Percentiles rank a stretch among this genome's conserved stretches.
phyloP scores from a whole-genome alignment of 257 asterid genomes.

The Przewalskia tangutica region DNA sequence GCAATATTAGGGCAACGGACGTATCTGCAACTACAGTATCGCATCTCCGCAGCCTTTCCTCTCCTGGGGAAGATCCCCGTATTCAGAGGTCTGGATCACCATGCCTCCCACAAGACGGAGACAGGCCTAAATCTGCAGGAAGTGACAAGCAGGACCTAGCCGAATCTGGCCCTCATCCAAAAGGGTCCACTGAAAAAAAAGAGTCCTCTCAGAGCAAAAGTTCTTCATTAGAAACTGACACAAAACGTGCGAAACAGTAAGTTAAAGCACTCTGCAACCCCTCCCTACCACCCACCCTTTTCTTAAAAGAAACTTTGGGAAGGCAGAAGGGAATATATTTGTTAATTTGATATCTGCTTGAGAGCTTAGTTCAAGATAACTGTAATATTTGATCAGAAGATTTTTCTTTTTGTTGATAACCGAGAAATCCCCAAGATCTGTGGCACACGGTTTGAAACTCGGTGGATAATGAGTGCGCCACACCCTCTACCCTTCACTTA shows the following conservation, averaged over 20 bases:
- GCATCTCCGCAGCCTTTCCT: constrained; percentile 43
- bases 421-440: neutral
- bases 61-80: constrained; percentile 32
- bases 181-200: constrained; percentile 44
- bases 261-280: constrained; percentile 21
- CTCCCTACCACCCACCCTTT: neutral
- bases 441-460: neutral
- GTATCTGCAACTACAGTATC: constrained; percentile 35
- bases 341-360: neutral
- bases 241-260: constrained; percentile 90
- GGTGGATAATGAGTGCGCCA: neutral
- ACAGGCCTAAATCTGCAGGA: constrained; percentile 35
- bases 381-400: neutral
- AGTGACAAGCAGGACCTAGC: constrained; percentile 40
- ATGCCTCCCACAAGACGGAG: constrained; percentile 43
- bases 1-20: constrained; percentile 49
- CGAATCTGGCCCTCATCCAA: constrained; percentile 43
- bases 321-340: neutral
- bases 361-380: neutral
- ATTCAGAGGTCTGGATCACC: constrained; percentile 34
- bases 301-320: neutral
- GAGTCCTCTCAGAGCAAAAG: constrained; percentile 43
- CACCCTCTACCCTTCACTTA: neutral
- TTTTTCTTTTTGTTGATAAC: neutral
- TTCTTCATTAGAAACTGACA: constrained; percentile 62